These are phyloP conservation scores for Miscanthus lutarioriparius DNA, from an alignment of 176 grass and related monocot genomes.

Conservation along the genomic window DNA sequence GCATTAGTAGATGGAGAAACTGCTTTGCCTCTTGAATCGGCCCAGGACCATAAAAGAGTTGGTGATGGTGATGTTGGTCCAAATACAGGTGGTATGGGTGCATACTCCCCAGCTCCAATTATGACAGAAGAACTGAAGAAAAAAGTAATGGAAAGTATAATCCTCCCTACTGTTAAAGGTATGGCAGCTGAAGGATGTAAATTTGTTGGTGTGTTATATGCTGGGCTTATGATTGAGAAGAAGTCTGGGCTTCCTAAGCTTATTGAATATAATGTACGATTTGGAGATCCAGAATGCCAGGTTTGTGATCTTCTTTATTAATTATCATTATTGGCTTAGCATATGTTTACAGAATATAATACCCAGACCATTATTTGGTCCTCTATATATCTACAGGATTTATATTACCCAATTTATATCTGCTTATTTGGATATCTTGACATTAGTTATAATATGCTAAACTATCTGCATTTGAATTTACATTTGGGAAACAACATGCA, in stretches of 20 bases:
- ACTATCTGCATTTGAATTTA: background rate
- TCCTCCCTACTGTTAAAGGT: constrained; percentile 62
- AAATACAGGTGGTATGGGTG: constrained; percentile 88
- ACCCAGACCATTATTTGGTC: background rate
- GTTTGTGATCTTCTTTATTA: constrained; percentile 37
- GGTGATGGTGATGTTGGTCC: constrained; percentile 71
- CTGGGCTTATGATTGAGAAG: constrained; percentile 77
- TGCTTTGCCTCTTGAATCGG: constrained; percentile 69
- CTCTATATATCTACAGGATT: background rate
- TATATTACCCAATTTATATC: background rate
- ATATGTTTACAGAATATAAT: background rate
- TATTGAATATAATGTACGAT: constrained; percentile 75
- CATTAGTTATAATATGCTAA: background rate
- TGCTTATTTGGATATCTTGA: background rate
- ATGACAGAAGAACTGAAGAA: constrained; percentile 54
- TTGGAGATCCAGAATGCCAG: constrained; percentile 84
- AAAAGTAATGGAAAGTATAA: constrained; percentile 72
- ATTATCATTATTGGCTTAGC: background rate
- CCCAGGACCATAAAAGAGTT: constrained; percentile 73
- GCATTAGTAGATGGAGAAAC: constrained; percentile 68
- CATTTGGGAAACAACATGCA: background rate
- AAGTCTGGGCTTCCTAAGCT: constrained; percentile 62
- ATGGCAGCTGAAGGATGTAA: constrained; percentile 74
- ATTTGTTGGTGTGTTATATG: constrained; percentile 69
- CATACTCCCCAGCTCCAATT: constrained; percentile 72